A percentile compares a stretch with the other conserved stretches of the same genome.
Conservation (phyloP, 2,329 filamentous ascomycete genomes). For the Claviceps purpurea region DNA sequence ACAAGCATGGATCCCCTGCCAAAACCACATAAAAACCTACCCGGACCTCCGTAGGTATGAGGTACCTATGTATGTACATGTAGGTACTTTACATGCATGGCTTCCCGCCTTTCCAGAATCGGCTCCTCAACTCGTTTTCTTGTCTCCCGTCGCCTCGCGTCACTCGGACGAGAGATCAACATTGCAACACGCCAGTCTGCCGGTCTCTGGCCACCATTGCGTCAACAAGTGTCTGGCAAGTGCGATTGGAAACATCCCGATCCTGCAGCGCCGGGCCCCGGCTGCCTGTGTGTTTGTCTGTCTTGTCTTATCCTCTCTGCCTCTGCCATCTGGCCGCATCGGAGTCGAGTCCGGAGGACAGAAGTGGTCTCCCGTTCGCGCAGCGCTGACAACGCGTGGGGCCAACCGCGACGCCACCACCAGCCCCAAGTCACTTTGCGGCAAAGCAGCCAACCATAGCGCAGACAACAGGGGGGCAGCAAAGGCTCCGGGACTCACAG, state of each 20-base stretch:
- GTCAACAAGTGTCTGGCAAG: neutral
- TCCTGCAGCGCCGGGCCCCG: too few relatives aligned
- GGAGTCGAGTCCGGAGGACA: neutral
- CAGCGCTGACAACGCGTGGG: neutral
- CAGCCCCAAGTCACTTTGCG: conserved; percentile 1
- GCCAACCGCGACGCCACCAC: neutral
- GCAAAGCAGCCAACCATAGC: neutral
- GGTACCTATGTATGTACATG: too few relatives aligned
- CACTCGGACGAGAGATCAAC: neutral
- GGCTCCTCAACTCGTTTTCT: neutral
- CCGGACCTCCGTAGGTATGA: neutral
- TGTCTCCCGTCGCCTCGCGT: neutral
- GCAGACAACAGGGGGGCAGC: neutral
- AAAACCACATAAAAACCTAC: conserved; percentile 1
- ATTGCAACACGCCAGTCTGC: neutral
- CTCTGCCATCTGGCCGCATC: too few relatives aligned
- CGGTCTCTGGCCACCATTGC: neutral
- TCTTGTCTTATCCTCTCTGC: too few relatives aligned
- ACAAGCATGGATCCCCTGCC: conserved; percentile 4
- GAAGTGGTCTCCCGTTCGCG: neutral
- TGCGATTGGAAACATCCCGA: neutral
- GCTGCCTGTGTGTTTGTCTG: too few relatives aligned
- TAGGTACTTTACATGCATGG: conserved; percentile 4
- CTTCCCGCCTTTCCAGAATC: conserved; percentile 5
- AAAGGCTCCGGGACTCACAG: neutral